Percentiles rank a stretch among this genome's conserved stretches.
Evolutionary conservation across 306 rosid genomes (phyloP).

Genomic region (Ceratonia siliqua): DNA sequence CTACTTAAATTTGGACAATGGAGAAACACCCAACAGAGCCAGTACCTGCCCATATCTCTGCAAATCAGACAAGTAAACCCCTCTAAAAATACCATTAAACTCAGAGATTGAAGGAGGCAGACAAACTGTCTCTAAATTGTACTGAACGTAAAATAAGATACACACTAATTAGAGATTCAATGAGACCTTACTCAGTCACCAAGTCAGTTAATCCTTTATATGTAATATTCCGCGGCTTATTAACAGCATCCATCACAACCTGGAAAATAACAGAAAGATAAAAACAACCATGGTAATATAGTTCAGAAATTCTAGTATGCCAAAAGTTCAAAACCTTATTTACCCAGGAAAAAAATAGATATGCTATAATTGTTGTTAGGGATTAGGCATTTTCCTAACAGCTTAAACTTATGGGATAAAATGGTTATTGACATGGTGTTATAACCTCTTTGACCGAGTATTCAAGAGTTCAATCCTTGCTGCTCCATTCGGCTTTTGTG

Average conservation of each 20-base stretch:
- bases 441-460: background rate
- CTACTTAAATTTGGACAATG: no score
- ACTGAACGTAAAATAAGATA: slow-evolving; percentile 33
- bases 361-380: background rate
- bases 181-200: slow-evolving; percentile 92
- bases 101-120: background rate
- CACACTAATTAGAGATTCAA: slow-evolving; percentile 27
- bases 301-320: background rate
- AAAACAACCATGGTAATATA: slow-evolving; percentile 28
- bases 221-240: slow-evolving; percentile 77
- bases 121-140: background rate
- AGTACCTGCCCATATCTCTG: no score
- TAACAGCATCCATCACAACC: slow-evolving; percentile 98
- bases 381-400: background rate
- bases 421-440: background rate
- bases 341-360: background rate
- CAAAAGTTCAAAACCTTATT: slow-evolving; percentile 29
- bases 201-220: slow-evolving; percentile 93
- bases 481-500: no score
- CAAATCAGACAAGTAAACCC: no score
- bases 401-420: background rate
- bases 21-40: no score
- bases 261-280: slow-evolving; percentile 42
- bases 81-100: no score
- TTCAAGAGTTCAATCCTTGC: background rate